Conservation (phyloP, 192 early-diverging fungal genomes). For the Gamsiella multidivaricata region DNA sequence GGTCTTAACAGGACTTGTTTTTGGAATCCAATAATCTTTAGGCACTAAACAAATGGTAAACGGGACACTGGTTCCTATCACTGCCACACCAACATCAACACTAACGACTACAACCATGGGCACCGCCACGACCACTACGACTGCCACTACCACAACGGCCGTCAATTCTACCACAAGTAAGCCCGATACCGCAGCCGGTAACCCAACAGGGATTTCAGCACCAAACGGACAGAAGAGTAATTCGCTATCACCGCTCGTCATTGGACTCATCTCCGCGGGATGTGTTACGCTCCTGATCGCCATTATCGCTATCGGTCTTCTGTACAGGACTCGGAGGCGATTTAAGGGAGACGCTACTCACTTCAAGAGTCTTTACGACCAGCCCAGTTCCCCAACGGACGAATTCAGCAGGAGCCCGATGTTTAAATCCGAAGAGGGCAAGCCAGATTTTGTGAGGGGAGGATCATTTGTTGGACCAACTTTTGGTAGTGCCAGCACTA, state of each 20-base stretch:
- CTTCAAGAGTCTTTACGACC: slow-evolving; percentile 40
- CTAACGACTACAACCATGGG: neutral
- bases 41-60: slow-evolving; percentile 28
- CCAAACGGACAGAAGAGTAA: neutral
- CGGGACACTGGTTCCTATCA: slow-evolving; percentile 25
- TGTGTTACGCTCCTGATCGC: slow-evolving; percentile 24
- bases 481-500: slow-evolving; percentile 9
- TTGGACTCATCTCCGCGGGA: slow-evolving; percentile 44
- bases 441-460: neutral
- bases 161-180: neutral
- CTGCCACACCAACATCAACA: slow-evolving; percentile 1
- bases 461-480: neutral
- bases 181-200: no score
- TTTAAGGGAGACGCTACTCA: slow-evolving; percentile 18
- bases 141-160: neutral
- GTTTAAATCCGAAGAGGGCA: slow-evolving; percentile 20
- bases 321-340: slow-evolving; percentile 26
- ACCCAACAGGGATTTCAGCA: neutral
- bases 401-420: slow-evolving; percentile 11
- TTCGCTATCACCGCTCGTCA: slow-evolving; percentile 39
- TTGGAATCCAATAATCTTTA: neutral
- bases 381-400: slow-evolving; percentile 32
- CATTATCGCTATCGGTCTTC: slow-evolving; percentile 17
- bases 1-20: neutral
- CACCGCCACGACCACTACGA: neutral